Conservation (phyloP, 2,329 filamentous ascomycete species). For the Whalleya microplaca region DNA sequence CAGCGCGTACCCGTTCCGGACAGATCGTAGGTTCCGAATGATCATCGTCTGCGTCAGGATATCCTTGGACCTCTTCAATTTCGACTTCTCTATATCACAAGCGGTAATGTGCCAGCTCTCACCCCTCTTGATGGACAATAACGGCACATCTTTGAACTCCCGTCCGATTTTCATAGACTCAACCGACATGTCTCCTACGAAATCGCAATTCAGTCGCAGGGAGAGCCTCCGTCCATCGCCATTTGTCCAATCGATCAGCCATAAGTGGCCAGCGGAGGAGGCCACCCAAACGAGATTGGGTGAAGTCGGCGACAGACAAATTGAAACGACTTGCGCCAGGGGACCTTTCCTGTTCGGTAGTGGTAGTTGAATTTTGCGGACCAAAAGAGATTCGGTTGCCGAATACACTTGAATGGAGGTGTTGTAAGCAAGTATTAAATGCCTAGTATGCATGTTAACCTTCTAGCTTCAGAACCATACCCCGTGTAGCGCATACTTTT, state of each 20-base stretch:
- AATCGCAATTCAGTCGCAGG: slow-evolving; percentile 48
- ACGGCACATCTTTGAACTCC: slow-evolving; percentile 47
- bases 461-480: not conserved
- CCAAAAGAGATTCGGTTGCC: slow-evolving; percentile 76
- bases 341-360: slow-evolving; percentile 33
- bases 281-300: slow-evolving; percentile 62
- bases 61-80: slow-evolving; percentile 37
- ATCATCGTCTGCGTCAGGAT: slow-evolving; percentile 42
- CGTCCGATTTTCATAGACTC: slow-evolving; percentile 43
- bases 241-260: slow-evolving; percentile 61
- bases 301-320: slow-evolving; percentile 47
- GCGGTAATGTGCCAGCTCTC: slow-evolving; percentile 48
- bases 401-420: slow-evolving; percentile 81
- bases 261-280: slow-evolving; percentile 60
- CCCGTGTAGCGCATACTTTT: slow-evolving; percentile 52
- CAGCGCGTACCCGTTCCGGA: slow-evolving; percentile 61
- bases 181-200: slow-evolving; percentile 51
- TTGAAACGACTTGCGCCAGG: slow-evolving; percentile 46
- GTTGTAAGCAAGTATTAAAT: slow-evolving; percentile 75
- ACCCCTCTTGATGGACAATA: slow-evolving; percentile 50
- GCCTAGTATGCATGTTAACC: slow-evolving; percentile 51
- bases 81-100: slow-evolving; percentile 44
- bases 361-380: slow-evolving; percentile 68
- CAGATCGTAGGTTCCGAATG: slow-evolving; percentile 54
- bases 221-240: slow-evolving; percentile 46